These are phyloP conservation scores for Chlorella variabilis DNA, from an alignment of 163 green algal genomes.

Conservation along the genomic window DNA sequence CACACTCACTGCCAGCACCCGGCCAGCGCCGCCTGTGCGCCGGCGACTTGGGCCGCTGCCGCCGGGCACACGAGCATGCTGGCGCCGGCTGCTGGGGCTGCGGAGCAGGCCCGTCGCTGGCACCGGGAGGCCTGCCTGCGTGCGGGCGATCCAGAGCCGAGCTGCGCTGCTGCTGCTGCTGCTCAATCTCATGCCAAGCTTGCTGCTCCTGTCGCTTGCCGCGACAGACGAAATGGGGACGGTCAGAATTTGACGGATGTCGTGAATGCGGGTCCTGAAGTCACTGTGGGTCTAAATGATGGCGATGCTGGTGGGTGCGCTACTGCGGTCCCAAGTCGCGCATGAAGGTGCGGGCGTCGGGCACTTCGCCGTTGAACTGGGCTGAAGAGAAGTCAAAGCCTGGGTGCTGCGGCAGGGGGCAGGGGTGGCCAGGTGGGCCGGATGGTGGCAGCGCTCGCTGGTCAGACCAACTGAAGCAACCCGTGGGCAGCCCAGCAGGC, in stretches of 20 bases:
- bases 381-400: constrained; percentile 96
- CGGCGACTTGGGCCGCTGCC: background rate
- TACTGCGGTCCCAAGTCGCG: constrained; percentile 37
- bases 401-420: constrained; percentile 76
- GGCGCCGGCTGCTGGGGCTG: background rate
- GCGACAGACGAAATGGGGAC: too few relatives aligned
- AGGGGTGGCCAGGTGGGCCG: background rate
- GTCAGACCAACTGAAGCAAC: background rate
- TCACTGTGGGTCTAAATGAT: too few relatives aligned
- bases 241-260: too few relatives aligned
- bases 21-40: background rate
- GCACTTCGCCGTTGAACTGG: constrained; percentile 75
- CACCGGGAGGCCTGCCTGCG: background rate
- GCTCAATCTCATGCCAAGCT: background rate
- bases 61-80: background rate
- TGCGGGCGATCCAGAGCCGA: background rate
- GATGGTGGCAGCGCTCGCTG: too few relatives aligned
- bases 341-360: constrained; percentile 91
- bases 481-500: background rate
- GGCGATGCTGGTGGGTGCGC: background rate
- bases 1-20: constrained; percentile 2
- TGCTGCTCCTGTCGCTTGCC: background rate
- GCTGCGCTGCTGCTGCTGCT: constrained; percentile 1
- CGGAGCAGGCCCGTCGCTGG: too few relatives aligned
- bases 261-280: too few relatives aligned